Evolutionary conservation across 179 eudicot genomes (phyloP).

Genomic region (Spinacia oleracea): DNA sequence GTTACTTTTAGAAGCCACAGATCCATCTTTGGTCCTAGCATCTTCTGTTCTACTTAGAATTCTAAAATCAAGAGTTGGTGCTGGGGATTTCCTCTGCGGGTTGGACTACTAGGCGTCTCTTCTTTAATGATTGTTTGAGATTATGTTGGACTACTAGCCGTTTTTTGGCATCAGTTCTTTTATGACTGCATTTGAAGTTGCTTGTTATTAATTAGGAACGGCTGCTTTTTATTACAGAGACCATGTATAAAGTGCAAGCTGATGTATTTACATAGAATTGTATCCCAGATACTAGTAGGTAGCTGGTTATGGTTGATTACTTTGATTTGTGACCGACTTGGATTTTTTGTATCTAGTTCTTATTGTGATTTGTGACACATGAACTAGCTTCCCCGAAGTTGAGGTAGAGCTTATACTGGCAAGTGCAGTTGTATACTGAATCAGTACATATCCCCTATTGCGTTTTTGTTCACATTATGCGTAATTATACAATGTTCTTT

Average conservation of each 20-base stretch:
- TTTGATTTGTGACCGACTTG: neutral
- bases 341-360: neutral
- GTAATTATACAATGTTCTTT: neutral
- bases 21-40: neutral
- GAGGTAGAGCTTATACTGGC: neutral
- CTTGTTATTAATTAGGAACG: neutral
- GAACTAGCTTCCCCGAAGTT: neutral
- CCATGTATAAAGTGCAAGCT: neutral
- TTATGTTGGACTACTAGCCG: too few relatives aligned
- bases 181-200: neutral
- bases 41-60: neutral
- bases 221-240: neutral
- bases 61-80: neutral
- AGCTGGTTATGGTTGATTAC: neutral
- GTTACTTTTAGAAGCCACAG: conserved; percentile 3
- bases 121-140: too few relatives aligned
- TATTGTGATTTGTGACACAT: neutral
- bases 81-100: neutral
- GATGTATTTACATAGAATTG: neutral
- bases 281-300: neutral
- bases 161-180: neutral
- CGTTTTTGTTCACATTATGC: neutral
- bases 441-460: neutral
- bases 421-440: conserved; percentile 15
- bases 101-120: neutral